Evolutionary conservation across 2,329 filamentous ascomycete species (phyloP), one percentile per base, ranked within the genome.

Genomic region (Colletotrichum salicis): DNA sequence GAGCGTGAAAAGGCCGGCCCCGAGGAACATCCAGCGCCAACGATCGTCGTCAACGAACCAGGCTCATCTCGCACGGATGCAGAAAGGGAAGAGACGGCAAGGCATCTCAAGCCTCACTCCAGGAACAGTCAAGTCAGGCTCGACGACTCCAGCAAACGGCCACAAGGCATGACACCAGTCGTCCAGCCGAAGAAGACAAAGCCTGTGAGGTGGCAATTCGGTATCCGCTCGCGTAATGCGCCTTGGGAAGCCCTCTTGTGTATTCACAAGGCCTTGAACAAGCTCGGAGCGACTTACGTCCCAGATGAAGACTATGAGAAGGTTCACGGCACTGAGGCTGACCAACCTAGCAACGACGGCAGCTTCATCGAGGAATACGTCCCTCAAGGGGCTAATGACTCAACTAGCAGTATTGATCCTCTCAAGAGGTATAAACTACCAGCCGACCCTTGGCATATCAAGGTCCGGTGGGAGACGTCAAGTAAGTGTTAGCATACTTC

Each of bases 161-260:
- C 90, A 4, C 88, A 90, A 69, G 86, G 87, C 24, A 87, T 92
- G 84, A 92, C 90, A 2, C 90, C 89, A 0, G 88, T 91, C 59
- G 83, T 86, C 63, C 60, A 59, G 31, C 81, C 86, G 4, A 94
- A 93, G 84, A 95, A 94, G 80, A 83, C 87, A 5, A 95, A 94
- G 78, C 93, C 93, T 1, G 94, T 95, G 19, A 94, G 96, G 75
- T 99, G 96, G 96, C 96, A 99, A 80, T 99, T 99, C 79, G 96
- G 96, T 68, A 99, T 99, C 73, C 90, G 96, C 48, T 97, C 94
- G 57, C 91, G 96, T 60, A 99, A 98, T 78, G 93, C 94, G 67
- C 96, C 96, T 0, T 94, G 95, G 77, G 96, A 99, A 81, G 96
- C 96, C 0, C 93, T 99, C 81, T 86, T 97, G 31, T 98, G 96